Evolutionary conservation across 805 yeast genomes (phyloP), one percentile per base, ranked within the genome.

Genomic region (Cyberlindnera suaveolens): DNA sequence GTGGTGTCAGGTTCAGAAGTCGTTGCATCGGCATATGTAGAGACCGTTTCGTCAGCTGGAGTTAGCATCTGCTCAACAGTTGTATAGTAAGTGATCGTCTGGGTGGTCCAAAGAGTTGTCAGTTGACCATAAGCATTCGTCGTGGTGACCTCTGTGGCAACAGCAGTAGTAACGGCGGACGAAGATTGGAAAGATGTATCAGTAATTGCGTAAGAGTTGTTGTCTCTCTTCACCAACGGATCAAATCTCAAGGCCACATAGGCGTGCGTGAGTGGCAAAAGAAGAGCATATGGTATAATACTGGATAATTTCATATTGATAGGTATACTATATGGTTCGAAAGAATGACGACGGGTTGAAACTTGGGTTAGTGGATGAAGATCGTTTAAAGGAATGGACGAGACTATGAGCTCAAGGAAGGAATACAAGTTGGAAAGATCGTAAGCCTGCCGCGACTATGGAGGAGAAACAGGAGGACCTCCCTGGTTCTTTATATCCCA

Each of bases 21-120:
- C 14, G 46, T 19, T 6, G 42, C 30, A 13, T 41, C 48, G 27
- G 33, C 27, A 27, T 47, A 40, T 7, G 47, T 41, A 11, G 53
- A 35, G 13, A 34, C 46, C 2, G 48, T 33, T 16, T 38, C 40
- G n/a, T 38, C 40, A 9, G 53, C 44, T 26, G 46, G 45, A 14
- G 57, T 52, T 27, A 31, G 75, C 65, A 54, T 80, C 76, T 74
- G 23, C 76, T 71, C 17, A 78, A 69, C 56, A 73, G 84, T 37
- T 75, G 58, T 48, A 42, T 43, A 51, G 44, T 54, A 62, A 36
- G 75, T 64, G 61, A 74, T 67, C 18, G 48, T 45, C 10, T 71
- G 66, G 1, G 74, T 60, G 9, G 72, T 66, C 48, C 71, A 72
- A 13, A 66, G 51, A 31, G 74, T 67, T 47, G 75, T 73, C 37